phyloP scores from a whole-genome alignment of 164 flowering plant genomes.

The Amborella trichopoda region DNA sequence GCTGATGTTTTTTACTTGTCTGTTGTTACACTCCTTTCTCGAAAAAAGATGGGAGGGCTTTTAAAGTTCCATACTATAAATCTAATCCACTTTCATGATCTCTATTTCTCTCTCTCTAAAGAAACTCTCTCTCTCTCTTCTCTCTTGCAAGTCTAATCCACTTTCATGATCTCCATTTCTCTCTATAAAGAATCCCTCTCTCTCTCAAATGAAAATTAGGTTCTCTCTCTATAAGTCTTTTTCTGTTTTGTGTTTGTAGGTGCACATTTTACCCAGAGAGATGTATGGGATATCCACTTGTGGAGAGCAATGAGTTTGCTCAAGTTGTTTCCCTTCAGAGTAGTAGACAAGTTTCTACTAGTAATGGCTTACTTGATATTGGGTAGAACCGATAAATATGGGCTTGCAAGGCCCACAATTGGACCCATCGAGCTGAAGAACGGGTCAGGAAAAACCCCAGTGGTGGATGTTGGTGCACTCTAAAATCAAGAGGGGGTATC shows the following conservation, averaged over 20 bases:
- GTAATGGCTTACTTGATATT: constrained; percentile 35
- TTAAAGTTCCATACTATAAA: too few relatives aligned
- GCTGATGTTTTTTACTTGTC: too few relatives aligned
- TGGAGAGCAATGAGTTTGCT: constrained; percentile 66
- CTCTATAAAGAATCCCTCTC: too few relatives aligned
- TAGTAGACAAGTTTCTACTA: constrained; percentile 68
- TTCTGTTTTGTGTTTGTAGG: constrained; percentile 23
- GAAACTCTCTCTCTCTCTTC: too few relatives aligned
- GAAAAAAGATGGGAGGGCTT: too few relatives aligned
- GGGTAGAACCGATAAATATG: constrained; percentile 69
- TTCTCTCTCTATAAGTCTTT: neutral
- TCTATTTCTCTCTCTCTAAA: too few relatives aligned
- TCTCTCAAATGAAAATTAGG: too few relatives aligned
- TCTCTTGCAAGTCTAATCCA: too few relatives aligned
- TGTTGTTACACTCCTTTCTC: too few relatives aligned
- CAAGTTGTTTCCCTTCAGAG: constrained; percentile 63
- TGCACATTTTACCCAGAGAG: constrained; percentile 87
- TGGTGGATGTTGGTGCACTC: constrained; percentile 80
- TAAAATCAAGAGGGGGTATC: too few relatives aligned
- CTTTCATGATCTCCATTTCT: too few relatives aligned
- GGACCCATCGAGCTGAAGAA: constrained; percentile 96
- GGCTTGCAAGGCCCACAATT: constrained; percentile 77
- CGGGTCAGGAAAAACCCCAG: constrained; percentile 88
- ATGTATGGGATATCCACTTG: constrained; percentile 81
- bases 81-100: too few relatives aligned